phyloP scores from a whole-genome alignment of 768 basidiomycete species.

The Chiua virens region DNA sequence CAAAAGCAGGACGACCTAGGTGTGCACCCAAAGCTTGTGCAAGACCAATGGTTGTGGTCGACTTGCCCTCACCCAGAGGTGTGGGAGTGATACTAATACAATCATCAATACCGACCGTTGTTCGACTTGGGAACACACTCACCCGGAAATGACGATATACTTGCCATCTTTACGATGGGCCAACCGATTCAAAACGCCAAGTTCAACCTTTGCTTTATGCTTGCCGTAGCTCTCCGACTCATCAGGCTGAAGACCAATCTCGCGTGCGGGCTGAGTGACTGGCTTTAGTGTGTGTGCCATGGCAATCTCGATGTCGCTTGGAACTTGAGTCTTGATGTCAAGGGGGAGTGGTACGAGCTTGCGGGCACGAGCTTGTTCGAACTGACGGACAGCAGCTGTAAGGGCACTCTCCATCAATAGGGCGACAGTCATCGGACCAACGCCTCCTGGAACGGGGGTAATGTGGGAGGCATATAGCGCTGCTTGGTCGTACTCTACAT shows the following conservation, averaged over 20 bases:
- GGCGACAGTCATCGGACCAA: slow-evolving; percentile 99
- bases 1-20: slow-evolving; percentile 88
- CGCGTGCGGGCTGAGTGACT: slow-evolving; percentile 75
- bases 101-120: background rate
- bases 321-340: slow-evolving; percentile 80
- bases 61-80: slow-evolving; percentile 96
- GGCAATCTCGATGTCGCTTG: slow-evolving; percentile 95
- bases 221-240: slow-evolving; percentile 94
- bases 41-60: slow-evolving; percentile 95
- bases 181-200: slow-evolving; percentile 82
- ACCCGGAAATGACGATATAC: slow-evolving; percentile 95
- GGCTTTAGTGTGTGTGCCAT: slow-evolving; percentile 94
- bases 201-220: slow-evolving; percentile 96
- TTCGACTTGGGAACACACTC: slow-evolving; percentile 18
- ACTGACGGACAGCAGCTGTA: slow-evolving; percentile 77
- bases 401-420: slow-evolving; percentile 96
- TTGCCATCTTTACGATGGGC: slow-evolving; percentile 88
- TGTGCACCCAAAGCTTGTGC: slow-evolving; percentile 96
- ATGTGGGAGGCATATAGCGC: slow-evolving; percentile 79
- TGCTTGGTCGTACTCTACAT: slow-evolving; percentile 87
- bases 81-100: slow-evolving; percentile 84
- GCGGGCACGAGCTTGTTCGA: slow-evolving; percentile 63
- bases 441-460: slow-evolving; percentile 97
- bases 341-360: slow-evolving; percentile 80
- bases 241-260: slow-evolving; percentile 84